Percentiles rank a stretch among this genome's conserved stretches.
phyloP scores from a whole-genome alignment of 352 stramenopile genomes.

The Globisporangium acanthophoron region DNA sequence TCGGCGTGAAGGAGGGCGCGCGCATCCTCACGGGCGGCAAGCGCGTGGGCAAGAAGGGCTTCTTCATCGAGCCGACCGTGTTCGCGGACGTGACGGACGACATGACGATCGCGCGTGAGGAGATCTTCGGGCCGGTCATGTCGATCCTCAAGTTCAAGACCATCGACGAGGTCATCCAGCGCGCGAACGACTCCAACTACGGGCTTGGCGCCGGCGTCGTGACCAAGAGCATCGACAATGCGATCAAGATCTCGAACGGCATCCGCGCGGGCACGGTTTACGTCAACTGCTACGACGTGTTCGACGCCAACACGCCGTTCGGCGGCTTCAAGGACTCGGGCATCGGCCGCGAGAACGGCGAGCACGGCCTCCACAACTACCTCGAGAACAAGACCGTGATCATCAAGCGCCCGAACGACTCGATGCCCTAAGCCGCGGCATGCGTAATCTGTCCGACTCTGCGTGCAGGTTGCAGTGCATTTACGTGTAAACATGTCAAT shows the following conservation, averaged over 20 bases:
- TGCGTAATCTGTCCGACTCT: background rate
- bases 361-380: conserved; percentile 71
- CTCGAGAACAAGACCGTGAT: conserved; percentile 77
- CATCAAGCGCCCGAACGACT: conserved; percentile 54
- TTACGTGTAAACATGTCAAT: conserved; percentile 4
- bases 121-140: conserved; percentile 93
- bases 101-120: conserved; percentile 88
- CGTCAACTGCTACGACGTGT: conserved; percentile 93
- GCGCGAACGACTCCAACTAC: conserved; percentile 85
- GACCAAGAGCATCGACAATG: conserved; percentile 81
- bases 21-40: conserved; percentile 77
- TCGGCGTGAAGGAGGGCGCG: conserved; percentile 81
- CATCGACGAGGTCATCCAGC: conserved; percentile 83
- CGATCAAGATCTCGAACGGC: conserved; percentile 82
- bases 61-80: conserved; percentile 92
- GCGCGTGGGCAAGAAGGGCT: conserved; percentile 54
- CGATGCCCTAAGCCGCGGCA: conserved; percentile 18
- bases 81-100: conserved; percentile 77
- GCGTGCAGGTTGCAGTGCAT: background rate
- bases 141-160: conserved; percentile 86
- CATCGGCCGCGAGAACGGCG: conserved; percentile 74
- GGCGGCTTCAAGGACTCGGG: conserved; percentile 86
- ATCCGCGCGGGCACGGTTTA: conserved; percentile 91
- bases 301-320: conserved; percentile 83
- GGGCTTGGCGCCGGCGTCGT: conserved; percentile 88